phyloP scores from a whole-genome alignment of 768 basidiomycete genomes.

The Termitomyces titanicus region DNA sequence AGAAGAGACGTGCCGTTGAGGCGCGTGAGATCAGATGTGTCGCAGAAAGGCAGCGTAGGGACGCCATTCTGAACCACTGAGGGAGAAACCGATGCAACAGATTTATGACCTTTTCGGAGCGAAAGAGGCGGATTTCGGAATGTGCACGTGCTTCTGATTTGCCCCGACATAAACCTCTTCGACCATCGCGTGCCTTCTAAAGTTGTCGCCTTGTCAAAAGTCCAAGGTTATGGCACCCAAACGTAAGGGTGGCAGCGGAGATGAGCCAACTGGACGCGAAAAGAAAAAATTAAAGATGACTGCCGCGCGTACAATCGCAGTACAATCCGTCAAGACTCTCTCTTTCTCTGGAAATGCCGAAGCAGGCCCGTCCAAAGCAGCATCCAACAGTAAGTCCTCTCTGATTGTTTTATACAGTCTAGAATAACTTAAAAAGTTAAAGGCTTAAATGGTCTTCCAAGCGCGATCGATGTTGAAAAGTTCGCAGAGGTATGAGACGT shows the following conservation, averaged over 20 bases:
- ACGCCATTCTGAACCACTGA: conserved; percentile 24
- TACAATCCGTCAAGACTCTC: conserved; percentile 38
- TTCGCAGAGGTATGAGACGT: conserved; percentile 67
- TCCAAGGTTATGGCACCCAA: conserved; percentile 29
- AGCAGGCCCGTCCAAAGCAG: conserved; percentile 35
- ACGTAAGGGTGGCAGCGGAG: conserved; percentile 30
- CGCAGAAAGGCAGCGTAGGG: conserved; percentile 26
- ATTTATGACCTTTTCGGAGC: neutral
- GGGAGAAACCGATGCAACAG: neutral
- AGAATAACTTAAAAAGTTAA: neutral
- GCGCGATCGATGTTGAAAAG: conserved; percentile 79
- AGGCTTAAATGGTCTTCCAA: conserved; percentile 65
- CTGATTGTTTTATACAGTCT: neutral
- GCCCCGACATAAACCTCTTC: too few relatives aligned
- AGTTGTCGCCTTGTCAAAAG: neutral
- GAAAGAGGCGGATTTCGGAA: conserved; percentile 1
- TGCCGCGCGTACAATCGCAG: conserved; percentile 62
- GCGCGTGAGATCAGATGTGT: conserved; percentile 10
- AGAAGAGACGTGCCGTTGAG: conserved; percentile 33
- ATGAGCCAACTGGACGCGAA: conserved; percentile 42
- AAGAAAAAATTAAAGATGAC: conserved; percentile 69
- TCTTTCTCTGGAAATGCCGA: conserved; percentile 23
- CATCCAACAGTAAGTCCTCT: conserved; percentile 38
- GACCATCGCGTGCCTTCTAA: neutral
- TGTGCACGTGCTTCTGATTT: conserved; percentile 8